Evolutionary conservation across 768 basidiomycete genomes (phyloP), one percentile per base, ranked within the genome.

Genomic region (Tubosaeta brunneosetosa): DNA sequence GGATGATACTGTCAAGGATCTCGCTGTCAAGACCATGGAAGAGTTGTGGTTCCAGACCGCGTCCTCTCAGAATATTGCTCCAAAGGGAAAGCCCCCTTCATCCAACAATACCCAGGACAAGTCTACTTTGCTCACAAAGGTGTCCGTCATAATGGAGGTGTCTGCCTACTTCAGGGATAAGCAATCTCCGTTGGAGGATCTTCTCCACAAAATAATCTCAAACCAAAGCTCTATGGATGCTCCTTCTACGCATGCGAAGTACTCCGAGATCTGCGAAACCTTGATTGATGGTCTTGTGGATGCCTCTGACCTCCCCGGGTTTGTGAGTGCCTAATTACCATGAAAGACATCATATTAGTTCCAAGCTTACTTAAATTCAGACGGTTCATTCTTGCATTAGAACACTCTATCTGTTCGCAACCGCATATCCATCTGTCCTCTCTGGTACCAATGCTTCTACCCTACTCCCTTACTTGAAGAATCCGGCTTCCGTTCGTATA

Each of bases 1-100:
- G 64, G 97, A 99, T 64, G 94, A 97, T 43, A 84, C 84, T 0
- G 91, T 99, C 57, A 95, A 91, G 75, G 95, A 97, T 48, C 79
- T 97, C 14, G 92, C 95, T 0, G 73, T 89, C 59, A 94, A 92
- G 66, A 85, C 91, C 0, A 71, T 97, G 34, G 92, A 94, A 59
- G 94, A 97, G 57, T 72, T 97, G 4, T 94, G 94, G 90, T 95
- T 97, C 65, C 76, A 79, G 40, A 71, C 68, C 19, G 27, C 59
- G 8, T 42, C 61, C 4, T 58, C 69, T 11, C 68, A 74, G 1
- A 42, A 19, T 6, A 67, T 72, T 8, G 59, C 71, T 38, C 51
- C 70, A 55, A 84, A 79, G 58, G 63, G 71, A 37, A 71, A 73
- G 8, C 51, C 67, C 1, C 60, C 58, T 1, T 51, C 69, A 4